Conservation (phyloP, 768 basidiomycete species). For the Pseudohyphozyma bogoriensis region DNA sequence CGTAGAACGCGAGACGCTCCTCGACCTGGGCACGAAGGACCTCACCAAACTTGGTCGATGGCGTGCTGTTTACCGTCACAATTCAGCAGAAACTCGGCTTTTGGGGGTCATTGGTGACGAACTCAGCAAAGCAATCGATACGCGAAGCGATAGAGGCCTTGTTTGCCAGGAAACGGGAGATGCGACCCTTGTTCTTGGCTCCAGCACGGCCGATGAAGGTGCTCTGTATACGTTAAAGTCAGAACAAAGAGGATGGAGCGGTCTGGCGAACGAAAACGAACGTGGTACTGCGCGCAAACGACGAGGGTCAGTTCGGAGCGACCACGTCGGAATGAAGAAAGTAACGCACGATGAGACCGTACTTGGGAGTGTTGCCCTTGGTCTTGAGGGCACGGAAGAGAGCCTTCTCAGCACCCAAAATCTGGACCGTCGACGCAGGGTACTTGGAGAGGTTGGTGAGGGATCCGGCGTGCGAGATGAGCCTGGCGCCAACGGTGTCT, state of each 20-base stretch:
- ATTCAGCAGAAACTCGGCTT: neutral
- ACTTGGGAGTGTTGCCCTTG: slow-evolving; percentile 96
- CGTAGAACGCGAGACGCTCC: slow-evolving; percentile 88
- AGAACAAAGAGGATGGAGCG: neutral
- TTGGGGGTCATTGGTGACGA: too few species aligned
- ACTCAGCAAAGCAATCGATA: slow-evolving; percentile 91
- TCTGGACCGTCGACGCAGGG: slow-evolving; percentile 95
- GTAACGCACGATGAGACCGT: slow-evolving; percentile 61
- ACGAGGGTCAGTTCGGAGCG: too few species aligned
- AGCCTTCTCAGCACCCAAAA: slow-evolving; percentile 94
- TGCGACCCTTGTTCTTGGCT: slow-evolving; percentile 89
- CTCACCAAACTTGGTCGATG: slow-evolving; percentile 88
- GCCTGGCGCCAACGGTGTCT: slow-evolving; percentile 62
- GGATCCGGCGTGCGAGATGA: slow-evolving; percentile 84
- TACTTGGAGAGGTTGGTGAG: slow-evolving; percentile 96
- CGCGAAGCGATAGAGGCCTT: slow-evolving; percentile 95
- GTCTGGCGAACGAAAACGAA: too few species aligned
- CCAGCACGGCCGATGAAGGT: slow-evolving; percentile 92
- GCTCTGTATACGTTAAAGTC: slow-evolving; percentile 34
- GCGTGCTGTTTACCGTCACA: slow-evolving; percentile 38
- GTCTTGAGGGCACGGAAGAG: slow-evolving; percentile 95
- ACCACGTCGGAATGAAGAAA: neutral
- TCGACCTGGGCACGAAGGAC: slow-evolving; percentile 89
- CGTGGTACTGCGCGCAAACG: too few species aligned
- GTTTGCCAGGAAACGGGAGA: slow-evolving; percentile 97